Conservation (phyloP, 1,139 yeast species). For the Nakaseomyces sp. region DNA sequence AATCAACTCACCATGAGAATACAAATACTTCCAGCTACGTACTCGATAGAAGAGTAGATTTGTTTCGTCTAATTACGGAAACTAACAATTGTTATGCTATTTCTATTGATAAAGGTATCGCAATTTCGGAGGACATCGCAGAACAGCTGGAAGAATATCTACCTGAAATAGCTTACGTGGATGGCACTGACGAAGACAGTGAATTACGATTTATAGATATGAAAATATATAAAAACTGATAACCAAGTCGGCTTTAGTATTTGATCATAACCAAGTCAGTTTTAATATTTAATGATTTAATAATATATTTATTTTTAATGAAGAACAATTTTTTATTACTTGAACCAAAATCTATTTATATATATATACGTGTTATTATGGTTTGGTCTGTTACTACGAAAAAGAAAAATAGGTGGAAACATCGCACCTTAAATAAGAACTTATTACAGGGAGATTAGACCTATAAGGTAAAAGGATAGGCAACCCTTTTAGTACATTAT, state of each 20-base stretch:
- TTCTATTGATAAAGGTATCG: neutral
- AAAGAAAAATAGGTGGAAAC: too few relatives aligned
- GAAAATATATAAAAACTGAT: too few relatives aligned
- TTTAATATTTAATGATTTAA: too few relatives aligned
- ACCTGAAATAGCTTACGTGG: neutral
- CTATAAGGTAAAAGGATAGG: too few relatives aligned
- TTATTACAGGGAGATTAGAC: too few relatives aligned
- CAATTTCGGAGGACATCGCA: neutral
- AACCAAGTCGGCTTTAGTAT: too few relatives aligned
- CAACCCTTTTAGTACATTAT: too few relatives aligned
- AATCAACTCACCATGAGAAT: neutral
- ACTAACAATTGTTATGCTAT: neutral
- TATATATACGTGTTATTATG: neutral
- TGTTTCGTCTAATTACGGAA: neutral
- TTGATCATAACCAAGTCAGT: too few relatives aligned
- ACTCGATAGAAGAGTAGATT: neutral
- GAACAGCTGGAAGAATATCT: neutral
- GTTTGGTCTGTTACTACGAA: neutral
- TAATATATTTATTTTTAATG: too few relatives aligned
- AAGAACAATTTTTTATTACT: too few relatives aligned
- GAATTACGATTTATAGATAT: neutral
- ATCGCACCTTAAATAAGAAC: neutral
- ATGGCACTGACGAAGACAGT: neutral
- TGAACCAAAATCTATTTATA: too few relatives aligned
- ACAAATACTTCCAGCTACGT: neutral